Evolutionary conservation across 2,329 filamentous ascomycete genomes (phyloP).

Genomic region (Pseudopyrenochaeta lycopersici): DNA sequence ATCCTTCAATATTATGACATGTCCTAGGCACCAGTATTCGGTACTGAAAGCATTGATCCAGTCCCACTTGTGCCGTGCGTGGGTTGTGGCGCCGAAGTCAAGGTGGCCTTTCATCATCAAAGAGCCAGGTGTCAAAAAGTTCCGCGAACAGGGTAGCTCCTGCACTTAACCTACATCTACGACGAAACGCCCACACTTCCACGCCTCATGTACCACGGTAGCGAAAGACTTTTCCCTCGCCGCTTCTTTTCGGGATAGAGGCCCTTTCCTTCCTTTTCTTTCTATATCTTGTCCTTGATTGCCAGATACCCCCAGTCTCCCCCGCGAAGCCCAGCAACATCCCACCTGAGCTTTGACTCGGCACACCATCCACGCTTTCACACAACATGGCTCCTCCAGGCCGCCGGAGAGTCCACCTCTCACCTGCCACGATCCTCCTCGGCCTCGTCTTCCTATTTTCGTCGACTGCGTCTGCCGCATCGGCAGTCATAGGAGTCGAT

Average conservation of each 20-base stretch:
- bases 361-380: slow-evolving; percentile 15
- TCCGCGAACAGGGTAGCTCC: slow-evolving; percentile 33
- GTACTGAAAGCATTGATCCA: slow-evolving; percentile 15
- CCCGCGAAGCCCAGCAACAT: slow-evolving; percentile 30
- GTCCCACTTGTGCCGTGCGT: slow-evolving; percentile 17
- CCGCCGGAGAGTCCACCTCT: slow-evolving; percentile 50
- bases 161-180: slow-evolving; percentile 31
- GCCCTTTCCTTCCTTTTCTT: slow-evolving; percentile 34
- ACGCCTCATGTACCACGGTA: slow-evolving; percentile 27
- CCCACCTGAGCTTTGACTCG: slow-evolving; percentile 25
- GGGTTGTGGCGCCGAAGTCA: slow-evolving; percentile 30
- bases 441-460: slow-evolving; percentile 64
- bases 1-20: not conserved
- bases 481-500: slow-evolving; percentile 90
- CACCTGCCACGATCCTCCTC: slow-evolving; percentile 59
- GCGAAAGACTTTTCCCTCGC: slow-evolving; percentile 15
- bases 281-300: slow-evolving; percentile 4
- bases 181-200: slow-evolving; percentile 24
- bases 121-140: slow-evolving; percentile 41
- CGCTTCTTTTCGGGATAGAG: slow-evolving; percentile 32
- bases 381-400: slow-evolving; percentile 58
- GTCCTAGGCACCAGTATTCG: slow-evolving; percentile 21
- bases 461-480: slow-evolving; percentile 67
- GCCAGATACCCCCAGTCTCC: slow-evolving; percentile 17
- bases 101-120: slow-evolving; percentile 43